Conservation (phyloP, 129 eudicot genomes). For the Smallanthus sonchifolius region DNA sequence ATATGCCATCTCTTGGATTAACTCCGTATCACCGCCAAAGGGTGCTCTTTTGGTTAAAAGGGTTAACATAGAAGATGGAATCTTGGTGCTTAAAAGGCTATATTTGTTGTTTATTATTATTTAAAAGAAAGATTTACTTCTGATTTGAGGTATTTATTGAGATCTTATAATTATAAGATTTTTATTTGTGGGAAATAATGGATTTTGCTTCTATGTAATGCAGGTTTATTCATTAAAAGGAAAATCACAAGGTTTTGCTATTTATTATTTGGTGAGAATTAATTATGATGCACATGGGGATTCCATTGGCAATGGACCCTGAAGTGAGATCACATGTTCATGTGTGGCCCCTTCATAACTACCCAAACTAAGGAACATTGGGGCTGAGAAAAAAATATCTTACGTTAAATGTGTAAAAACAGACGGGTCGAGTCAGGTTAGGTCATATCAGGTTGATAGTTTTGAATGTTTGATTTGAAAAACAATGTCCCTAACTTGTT, state of each 20-base stretch:
- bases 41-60: neutral
- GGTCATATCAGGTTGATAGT: no score
- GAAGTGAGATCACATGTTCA: conserved; percentile 27
- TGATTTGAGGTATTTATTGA: neutral
- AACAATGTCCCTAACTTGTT: no score
- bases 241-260: conserved; percentile 24
- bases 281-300: conserved; percentile 36
- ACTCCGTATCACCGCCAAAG: neutral
- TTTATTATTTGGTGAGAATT: conserved; percentile 29
- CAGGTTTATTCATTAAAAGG: conserved; percentile 15
- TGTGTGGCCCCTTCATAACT: conserved; percentile 28
- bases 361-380: conserved; percentile 20
- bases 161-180: conserved; percentile 14
- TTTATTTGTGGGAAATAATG: conserved; percentile 28
- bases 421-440: neutral
- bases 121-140: neutral
- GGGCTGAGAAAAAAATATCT: no score
- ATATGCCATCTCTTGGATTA: no score
- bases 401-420: neutral
- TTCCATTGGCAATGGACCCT: conserved; percentile 25
- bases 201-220: conserved; percentile 33
- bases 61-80: neutral
- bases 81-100: conserved; percentile 22
- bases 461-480: no score
- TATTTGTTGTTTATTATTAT: neutral